These are phyloP conservation scores for Metschnikowia lochheadii DNA, from an alignment of 805 yeast species.

Conservation along the genomic window DNA sequence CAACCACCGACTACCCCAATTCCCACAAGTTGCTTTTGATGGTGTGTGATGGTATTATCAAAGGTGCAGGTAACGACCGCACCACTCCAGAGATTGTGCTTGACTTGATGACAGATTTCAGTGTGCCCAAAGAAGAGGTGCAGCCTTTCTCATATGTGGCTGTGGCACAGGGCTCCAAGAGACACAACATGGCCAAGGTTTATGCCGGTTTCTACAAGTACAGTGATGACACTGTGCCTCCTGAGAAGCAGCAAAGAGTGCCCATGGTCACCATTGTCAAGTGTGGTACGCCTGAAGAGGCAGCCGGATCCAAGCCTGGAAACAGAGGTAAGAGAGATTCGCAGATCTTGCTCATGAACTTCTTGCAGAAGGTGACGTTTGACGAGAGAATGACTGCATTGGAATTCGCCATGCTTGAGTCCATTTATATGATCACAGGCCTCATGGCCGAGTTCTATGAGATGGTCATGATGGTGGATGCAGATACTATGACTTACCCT, in stretches of 20 bases:
- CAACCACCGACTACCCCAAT: slow-evolving; percentile 94
- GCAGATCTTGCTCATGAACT: slow-evolving; percentile 85
- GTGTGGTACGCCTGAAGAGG: slow-evolving; percentile 84
- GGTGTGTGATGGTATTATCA: slow-evolving; percentile 90
- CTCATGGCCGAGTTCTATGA: slow-evolving; percentile 81
- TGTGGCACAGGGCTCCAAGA: slow-evolving; percentile 87
- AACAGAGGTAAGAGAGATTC: slow-evolving; percentile 96
- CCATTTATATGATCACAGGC: slow-evolving; percentile 81
- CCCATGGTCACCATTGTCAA: slow-evolving; percentile 78
- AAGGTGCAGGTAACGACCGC: slow-evolving; percentile 86
- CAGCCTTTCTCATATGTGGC: slow-evolving; percentile 86
- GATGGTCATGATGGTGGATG: slow-evolving; percentile 86
- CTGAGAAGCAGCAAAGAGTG: slow-evolving; percentile 78
- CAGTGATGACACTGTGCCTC: slow-evolving; percentile 68
- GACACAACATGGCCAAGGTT: slow-evolving; percentile 97
- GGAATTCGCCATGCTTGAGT: slow-evolving; percentile 71
- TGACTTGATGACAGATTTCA: slow-evolving; percentile 74
- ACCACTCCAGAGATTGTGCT: slow-evolving; percentile 89
- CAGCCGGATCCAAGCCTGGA: slow-evolving; percentile 66
- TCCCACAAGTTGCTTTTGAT: slow-evolving; percentile 84
- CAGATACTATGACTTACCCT: slow-evolving; percentile 85
- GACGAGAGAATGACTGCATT: slow-evolving; percentile 93
- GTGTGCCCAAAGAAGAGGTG: slow-evolving; percentile 69
- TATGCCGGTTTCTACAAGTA: slow-evolving; percentile 92
- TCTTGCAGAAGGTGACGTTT: slow-evolving; percentile 79